phyloP scores from a whole-genome alignment of 768 basidiomycete species.

The Mycena galopus region DNA sequence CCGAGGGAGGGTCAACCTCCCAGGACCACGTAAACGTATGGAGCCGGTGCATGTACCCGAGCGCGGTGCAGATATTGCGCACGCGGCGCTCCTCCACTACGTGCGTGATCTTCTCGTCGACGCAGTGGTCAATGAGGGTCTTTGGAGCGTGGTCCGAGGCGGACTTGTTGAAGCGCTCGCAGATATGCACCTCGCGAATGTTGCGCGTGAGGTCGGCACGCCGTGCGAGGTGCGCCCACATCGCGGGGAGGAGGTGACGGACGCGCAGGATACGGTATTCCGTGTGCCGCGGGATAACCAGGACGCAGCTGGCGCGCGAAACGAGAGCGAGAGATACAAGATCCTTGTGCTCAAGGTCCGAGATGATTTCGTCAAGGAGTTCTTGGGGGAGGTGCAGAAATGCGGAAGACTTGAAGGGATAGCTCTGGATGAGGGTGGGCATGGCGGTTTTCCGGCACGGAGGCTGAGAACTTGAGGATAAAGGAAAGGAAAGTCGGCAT shows the following conservation, averaged over 20 bases:
- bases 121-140: slow-evolving; percentile 48
- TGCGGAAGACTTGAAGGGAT: neutral
- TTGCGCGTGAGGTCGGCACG: slow-evolving; percentile 63
- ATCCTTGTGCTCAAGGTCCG: slow-evolving; percentile 58
- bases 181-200: slow-evolving; percentile 61
- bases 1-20: slow-evolving; percentile 40
- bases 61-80: slow-evolving; percentile 54
- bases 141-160: slow-evolving; percentile 58
- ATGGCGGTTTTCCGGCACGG: neutral
- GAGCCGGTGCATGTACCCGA: slow-evolving; percentile 57
- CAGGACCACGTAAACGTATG: slow-evolving; percentile 60
- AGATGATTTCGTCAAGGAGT: slow-evolving; percentile 61
- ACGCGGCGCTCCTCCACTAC: slow-evolving; percentile 50
- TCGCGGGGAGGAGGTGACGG: slow-evolving; percentile 52
- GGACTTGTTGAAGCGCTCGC: slow-evolving; percentile 51
- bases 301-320: slow-evolving; percentile 51
- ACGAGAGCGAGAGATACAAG: slow-evolving; percentile 60
- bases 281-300: slow-evolving; percentile 62
- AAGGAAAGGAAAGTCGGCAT: slow-evolving; percentile 24
- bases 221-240: slow-evolving; percentile 66
- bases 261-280: slow-evolving; percentile 64
- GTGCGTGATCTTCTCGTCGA: slow-evolving; percentile 42
- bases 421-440: neutral
- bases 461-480: neutral
- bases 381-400: slow-evolving; percentile 59